Evolutionary conservation across 192 early-diverging fungal species (phyloP), one percentile per base, ranked within the genome.

Genomic region (Helicostylum pulchrum): DNA sequence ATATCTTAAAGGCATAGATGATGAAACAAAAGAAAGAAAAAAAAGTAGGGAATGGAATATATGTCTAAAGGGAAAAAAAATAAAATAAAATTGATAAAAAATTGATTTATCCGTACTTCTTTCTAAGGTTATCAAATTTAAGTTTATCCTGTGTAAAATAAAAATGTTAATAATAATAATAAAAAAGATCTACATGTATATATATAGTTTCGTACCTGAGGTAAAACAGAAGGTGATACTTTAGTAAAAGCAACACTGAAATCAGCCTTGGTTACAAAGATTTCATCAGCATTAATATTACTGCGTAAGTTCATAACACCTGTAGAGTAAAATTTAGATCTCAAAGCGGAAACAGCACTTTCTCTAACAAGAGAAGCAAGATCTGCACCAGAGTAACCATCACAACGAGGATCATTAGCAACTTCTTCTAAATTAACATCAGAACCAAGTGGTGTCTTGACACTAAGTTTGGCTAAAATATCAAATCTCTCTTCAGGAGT

Each of bases 241-340:
- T 91, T 91, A 19, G 67, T 64, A 62, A 96, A 91, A 0, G 96
- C 95, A n/a, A 65, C 72, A 52, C 87, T 78, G 77, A 98, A 98
- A 63, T 98, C 81, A 15, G 54, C 44, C 64, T 51, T 62, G 19
- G 73, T 78, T 11, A 93, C 86, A 31, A 71, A 82, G 30, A 90
- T 78, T 9, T 76, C 72, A 34, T 73, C 55, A 19, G 68, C 54
- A 30, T 23, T 44, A 48, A 70, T 14, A 3, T 6, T 47, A 30
- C 49, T 52, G 8, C 62, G 39, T 49, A 61, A 44, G 10, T 48
- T 44, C 34, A 65, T 66, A 39, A 73, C 65, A 31, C 71, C 67
- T 2, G 75, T 66, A 15, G 58, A 50, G 64, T 85, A 84, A n/a
- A 93, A 66, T 30, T 66, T 76, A 1, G 63, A 80, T 51, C 93